A percentile compares a stretch with the other conserved stretches of the same genome.
Evolutionary conservation across 225 moss, liverwort and hornwort species (phyloP).

Genomic region (Thuidium tamariscinum): DNA sequence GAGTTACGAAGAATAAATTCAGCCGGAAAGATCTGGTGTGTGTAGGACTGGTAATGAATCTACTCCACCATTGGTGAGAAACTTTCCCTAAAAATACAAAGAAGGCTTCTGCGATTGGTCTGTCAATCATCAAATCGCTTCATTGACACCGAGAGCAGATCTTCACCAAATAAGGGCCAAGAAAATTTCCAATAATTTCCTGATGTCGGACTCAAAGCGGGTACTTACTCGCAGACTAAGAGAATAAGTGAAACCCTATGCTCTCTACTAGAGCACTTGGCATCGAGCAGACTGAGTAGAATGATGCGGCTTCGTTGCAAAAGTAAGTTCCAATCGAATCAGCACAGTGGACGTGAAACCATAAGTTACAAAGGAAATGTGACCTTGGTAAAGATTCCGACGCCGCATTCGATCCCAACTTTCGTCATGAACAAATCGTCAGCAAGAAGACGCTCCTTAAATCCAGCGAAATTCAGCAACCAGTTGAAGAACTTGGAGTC

Average conservation of each 20-base stretch:
- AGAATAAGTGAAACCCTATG: background rate
- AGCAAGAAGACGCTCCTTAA: conserved; percentile 88
- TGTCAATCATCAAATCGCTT: background rate
- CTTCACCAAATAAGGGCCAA: background rate
- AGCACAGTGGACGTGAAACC: background rate
- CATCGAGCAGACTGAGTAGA: background rate
- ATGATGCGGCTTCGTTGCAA: background rate
- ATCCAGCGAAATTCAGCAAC: conserved; percentile 75
- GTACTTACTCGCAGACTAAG: background rate
- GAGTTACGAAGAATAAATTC: background rate
- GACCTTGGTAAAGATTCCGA: conserved; percentile 95
- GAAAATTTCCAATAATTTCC: background rate
- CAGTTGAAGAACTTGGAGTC: conserved; percentile 46
- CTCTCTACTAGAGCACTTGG: background rate
- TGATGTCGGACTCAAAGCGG: background rate
- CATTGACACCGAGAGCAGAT: background rate
- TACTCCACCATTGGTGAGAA: background rate
- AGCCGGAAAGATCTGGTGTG: background rate
- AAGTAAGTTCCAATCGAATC: background rate
- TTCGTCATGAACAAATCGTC: conserved; percentile 97
- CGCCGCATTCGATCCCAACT: conserved; percentile 96
- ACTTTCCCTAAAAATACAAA: background rate
- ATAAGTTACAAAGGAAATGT: background rate
- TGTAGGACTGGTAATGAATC: background rate
- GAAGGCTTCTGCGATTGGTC: background rate